Evolutionary conservation across 441 rosid genomes (phyloP), one percentile per base, ranked within the genome.

Genomic region (Erodium trifolium): DNA sequence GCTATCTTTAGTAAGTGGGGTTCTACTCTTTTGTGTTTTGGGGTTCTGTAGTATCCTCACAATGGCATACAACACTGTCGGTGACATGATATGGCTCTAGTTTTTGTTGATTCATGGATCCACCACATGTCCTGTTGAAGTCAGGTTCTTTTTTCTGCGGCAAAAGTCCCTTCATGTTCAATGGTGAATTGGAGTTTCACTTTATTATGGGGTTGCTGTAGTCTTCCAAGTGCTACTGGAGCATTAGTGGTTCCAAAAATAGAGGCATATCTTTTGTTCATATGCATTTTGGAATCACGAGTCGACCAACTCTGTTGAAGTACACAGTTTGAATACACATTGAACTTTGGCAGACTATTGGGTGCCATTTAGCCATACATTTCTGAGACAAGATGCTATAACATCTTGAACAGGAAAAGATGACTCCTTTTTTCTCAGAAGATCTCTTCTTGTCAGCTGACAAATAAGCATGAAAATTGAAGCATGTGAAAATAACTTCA

Each of bases 211-310:
- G 55, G 29, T 53, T 43, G 66, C 63, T 66, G 63, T 69, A 45
- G 51, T 72, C 68, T 68, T 59, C 59, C 18, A 41, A 70, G 37
- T 47, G 51, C 16, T 43, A 66, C 65, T 67, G 67, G 41, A 37
- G 41, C 41, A 37, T 37, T 4, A 71, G 73, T 67, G 77, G 76
- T 67, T 75, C 68, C 70, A 68, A 68, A 69, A 80, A 65, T 12
- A 60, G 68, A 70, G 64, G 69, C 68, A 64, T 31, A 53, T 49
- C 62, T 34, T 60, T 49, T 71, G 69, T 72, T 12, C 74, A 74
- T 60, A 19, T 70, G 69, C 66, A 60, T 68, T 69, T 70, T 18
- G 34, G 41, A 66, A 65, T 65, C 72, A 35, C 29, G 68, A 68
- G 68, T 57, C 72, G 41, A 37, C 55, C 55, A 49, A 49, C 55